Percentiles rank a stretch among this genome's conserved stretches.
These are phyloP conservation scores for Ustilago nuda DNA, from an alignment of 1,284 basidiomycete species.

Conservation along the genomic window DNA sequence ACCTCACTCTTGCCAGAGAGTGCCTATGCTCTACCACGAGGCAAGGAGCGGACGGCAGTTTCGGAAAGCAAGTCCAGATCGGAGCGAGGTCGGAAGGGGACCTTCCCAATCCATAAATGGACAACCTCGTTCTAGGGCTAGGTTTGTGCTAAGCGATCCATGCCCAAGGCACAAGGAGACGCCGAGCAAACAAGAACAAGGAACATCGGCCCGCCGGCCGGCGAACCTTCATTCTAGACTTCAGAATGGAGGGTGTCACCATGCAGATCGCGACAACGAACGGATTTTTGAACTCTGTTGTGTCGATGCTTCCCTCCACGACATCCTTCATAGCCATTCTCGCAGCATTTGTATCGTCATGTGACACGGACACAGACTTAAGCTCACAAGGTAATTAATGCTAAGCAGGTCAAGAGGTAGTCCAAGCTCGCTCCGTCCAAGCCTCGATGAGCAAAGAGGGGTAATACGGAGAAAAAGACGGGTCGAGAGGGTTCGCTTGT, in stretches of 20 bases:
- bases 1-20: background rate
- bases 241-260: background rate
- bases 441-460: background rate
- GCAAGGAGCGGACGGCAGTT: background rate
- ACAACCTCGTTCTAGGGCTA: no score
- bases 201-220: background rate
- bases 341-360: no score
- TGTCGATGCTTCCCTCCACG: background rate
- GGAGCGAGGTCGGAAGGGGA: background rate
- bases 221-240: background rate
- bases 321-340: background rate
- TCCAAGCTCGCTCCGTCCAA: background rate
- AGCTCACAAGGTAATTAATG: no score
- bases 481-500: background rate
- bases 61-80: background rate
- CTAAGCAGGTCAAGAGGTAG: no score
- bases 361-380: no score
- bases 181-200: background rate
- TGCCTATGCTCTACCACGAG: background rate
- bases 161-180: background rate
- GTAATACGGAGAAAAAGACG: background rate
- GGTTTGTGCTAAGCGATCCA: background rate
- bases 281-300: background rate
- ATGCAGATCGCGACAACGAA: background rate
- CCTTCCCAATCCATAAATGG: no score